phyloP scores from a whole-genome alignment of 192 early-diverging fungal genomes.

The Coemansia pectinata region DNA sequence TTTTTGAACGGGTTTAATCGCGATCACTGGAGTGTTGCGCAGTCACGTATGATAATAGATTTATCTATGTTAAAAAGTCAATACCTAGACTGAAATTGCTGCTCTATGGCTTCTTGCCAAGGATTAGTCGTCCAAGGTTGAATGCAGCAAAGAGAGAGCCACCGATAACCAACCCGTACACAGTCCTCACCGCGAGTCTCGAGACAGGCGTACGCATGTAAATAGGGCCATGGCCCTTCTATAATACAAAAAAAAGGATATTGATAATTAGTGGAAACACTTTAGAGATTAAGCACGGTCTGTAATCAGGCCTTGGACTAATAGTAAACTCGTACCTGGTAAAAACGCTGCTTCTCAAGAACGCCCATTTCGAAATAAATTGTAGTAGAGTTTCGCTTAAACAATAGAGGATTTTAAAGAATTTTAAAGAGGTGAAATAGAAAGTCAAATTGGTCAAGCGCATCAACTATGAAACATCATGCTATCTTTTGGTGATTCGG shows the following conservation, averaged over 20 bases:
- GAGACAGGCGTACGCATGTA: conserved; percentile 44
- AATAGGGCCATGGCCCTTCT: conserved; percentile 46
- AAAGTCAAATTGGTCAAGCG: too few species aligned
- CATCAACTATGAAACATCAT: neutral
- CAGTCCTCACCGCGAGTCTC: conserved; percentile 16
- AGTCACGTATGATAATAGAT: neutral
- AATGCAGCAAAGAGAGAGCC: conserved; percentile 22
- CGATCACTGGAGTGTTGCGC: neutral
- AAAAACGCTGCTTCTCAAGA: conserved; percentile 55
- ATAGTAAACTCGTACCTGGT: conserved; percentile 34
- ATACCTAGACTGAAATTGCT: neutral
- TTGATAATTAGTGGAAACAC: neutral
- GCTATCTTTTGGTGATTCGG: neutral
- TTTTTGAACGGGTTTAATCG: neutral
- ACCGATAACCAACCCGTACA: conserved; percentile 25
- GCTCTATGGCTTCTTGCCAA: conserved; percentile 28
- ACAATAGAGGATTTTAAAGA: neutral
- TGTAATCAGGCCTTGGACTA: neutral
- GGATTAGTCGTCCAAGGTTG: conserved; percentile 35
- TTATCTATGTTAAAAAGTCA: neutral
- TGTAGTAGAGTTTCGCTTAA: neutral
- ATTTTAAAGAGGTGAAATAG: neutral
- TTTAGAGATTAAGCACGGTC: neutral
- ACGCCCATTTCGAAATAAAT: conserved; percentile 23
- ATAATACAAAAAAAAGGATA: neutral